These are phyloP conservation scores for Pholiota microspora DNA, from an alignment of 768 basidiomycete genomes.

Conservation along the genomic window DNA sequence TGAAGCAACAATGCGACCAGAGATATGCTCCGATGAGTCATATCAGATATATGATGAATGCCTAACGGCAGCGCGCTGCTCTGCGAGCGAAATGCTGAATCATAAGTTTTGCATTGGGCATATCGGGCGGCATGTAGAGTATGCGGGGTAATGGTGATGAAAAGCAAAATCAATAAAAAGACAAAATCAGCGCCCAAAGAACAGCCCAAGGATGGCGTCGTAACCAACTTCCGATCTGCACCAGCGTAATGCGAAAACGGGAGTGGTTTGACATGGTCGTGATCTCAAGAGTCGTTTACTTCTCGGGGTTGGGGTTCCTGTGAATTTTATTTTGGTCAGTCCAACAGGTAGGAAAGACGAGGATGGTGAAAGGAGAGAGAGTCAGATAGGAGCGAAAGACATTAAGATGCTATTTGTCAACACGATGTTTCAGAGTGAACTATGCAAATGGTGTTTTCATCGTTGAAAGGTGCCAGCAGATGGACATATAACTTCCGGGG, in stretches of 20 bases:
- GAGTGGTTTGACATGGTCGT: conserved; percentile 10
- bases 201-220: not conserved
- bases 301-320: conserved; percentile 69
- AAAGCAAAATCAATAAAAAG: conserved; percentile 2
- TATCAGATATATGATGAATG: not conserved
- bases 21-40: not conserved
- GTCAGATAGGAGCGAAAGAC: conserved; percentile 99
- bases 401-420: conserved; percentile 80
- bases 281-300: conserved; percentile 30
- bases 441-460: conserved; percentile 80
- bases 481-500: not conserved
- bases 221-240: conserved; percentile 3
- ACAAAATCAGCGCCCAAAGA: not conserved
- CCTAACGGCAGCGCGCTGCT: not conserved
- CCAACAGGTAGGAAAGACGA: conserved; percentile 10
- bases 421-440: conserved; percentile 94
- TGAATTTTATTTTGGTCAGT: conserved; percentile 21
- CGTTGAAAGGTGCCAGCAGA: conserved; percentile 21
- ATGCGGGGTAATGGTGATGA: not conserved
- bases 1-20: not conserved
- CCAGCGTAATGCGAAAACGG: conserved; percentile 11
- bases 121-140: not conserved
- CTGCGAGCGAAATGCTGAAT: not conserved
- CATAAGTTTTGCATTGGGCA: not conserved
- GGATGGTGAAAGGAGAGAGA: conserved; percentile 16